Conservation (phyloP, 495 filamentous ascomycete genomes). For the Aspergillus taichungensis region DNA sequence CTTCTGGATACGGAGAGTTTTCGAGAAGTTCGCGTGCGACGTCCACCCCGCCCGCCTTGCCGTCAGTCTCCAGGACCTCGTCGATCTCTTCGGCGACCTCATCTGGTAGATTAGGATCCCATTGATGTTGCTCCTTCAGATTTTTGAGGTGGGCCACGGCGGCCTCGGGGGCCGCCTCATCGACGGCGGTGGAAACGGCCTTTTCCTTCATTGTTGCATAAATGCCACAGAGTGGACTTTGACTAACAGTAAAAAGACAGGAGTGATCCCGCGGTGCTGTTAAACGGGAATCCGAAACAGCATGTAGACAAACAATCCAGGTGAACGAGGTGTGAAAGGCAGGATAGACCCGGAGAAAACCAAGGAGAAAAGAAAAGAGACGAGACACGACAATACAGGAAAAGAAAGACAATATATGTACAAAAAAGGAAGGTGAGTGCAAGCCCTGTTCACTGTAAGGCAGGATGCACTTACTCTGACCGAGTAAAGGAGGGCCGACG, state of each 20-base stretch:
- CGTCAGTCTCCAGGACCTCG: slow-evolving; percentile 44
- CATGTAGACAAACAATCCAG: background rate
- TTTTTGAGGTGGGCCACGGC: slow-evolving; percentile 27
- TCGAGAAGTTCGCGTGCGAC: slow-evolving; percentile 53
- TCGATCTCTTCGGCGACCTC: slow-evolving; percentile 54
- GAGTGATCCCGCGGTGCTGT: no score
- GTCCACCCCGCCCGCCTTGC: slow-evolving; percentile 44
- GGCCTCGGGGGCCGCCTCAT: slow-evolving; percentile 39
- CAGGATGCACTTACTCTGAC: no score
- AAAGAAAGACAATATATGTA: no score
- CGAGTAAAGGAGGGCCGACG: no score
- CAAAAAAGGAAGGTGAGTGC: no score
- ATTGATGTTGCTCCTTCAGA: slow-evolving; percentile 51
- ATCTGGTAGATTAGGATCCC: slow-evolving; percentile 61
- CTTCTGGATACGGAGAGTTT: slow-evolving; percentile 64
- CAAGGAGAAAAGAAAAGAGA: no score
- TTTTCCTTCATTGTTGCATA: slow-evolving; percentile 22
- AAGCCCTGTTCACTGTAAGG: no score
- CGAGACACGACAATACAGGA: no score
- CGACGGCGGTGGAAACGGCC: slow-evolving; percentile 17
- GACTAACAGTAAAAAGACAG: no score
- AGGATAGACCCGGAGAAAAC: no score
- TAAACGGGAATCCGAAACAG: slow-evolving; percentile 39
- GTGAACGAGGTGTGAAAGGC: no score
- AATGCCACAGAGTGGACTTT: no score